A percentile compares a stretch with the other conserved stretches of the same genome.
Conservation (phyloP, 495 filamentous ascomycete species). For the Trichoderma reesei region DNA sequence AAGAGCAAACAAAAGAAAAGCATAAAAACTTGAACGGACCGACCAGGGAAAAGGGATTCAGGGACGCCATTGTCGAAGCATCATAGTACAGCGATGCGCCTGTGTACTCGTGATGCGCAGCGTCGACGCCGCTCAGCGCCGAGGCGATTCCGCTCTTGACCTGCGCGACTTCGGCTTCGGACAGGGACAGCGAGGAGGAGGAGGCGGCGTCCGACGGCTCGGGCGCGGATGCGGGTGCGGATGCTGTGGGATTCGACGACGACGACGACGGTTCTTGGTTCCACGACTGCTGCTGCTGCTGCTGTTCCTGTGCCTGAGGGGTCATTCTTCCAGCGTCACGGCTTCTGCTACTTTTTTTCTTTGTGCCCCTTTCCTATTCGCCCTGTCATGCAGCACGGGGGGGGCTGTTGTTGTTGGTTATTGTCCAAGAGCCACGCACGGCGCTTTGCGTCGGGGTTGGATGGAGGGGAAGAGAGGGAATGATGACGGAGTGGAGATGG, state of each 20-base stretch:
- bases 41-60: constrained; percentile 48
- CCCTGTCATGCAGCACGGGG: too few species aligned
- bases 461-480: not conserved
- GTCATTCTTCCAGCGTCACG: not conserved
- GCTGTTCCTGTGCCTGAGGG: not conserved
- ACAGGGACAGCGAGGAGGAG: not conserved
- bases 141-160: not conserved
- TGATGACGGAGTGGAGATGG: too few species aligned
- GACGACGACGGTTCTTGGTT: too few species aligned
- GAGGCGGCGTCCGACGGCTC: not conserved
- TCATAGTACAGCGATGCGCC: constrained; percentile 37
- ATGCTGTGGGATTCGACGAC: too few species aligned
- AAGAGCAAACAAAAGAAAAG: not conserved
- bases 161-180: constrained; percentile 2
- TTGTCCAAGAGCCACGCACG: not conserved
- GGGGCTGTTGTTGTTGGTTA: not conserved
- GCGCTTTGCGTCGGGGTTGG: not conserved
- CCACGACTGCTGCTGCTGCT: too few species aligned
- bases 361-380: not conserved
- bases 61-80: constrained; percentile 44
- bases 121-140: not conserved
- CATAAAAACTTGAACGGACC: constrained; percentile 19
- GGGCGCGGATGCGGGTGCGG: not conserved
- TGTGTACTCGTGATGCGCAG: constrained; percentile 17
- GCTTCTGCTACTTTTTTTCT: not conserved